Conservation (phyloP, 106 monocot genomes). For the Dioscorea zingiberensis region DNA sequence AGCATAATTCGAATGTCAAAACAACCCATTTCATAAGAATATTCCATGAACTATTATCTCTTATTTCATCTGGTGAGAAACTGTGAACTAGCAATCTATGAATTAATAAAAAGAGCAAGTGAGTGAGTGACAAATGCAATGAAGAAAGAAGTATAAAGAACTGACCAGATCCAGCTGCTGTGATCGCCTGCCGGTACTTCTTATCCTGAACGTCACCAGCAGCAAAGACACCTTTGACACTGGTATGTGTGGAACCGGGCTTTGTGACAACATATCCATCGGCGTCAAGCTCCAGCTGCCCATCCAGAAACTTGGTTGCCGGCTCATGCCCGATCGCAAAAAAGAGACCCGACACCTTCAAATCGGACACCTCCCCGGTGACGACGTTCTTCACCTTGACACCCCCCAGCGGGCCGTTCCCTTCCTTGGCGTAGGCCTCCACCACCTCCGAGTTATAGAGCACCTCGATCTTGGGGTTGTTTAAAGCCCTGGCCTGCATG, state of each 20-base stretch:
- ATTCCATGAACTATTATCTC: too few relatives aligned
- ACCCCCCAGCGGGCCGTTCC: constrained; percentile 51
- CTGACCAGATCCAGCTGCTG: constrained; percentile 93
- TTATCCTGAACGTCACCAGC: constrained; percentile 98
- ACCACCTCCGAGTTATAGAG: constrained; percentile 75
- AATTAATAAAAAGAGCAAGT: too few relatives aligned
- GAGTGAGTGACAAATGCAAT: too few relatives aligned
- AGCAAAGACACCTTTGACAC: constrained; percentile 90
- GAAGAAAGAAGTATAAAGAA: not conserved
- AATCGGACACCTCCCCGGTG: constrained; percentile 48
- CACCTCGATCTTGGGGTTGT: constrained; percentile 84
- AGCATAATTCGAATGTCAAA: too few relatives aligned
- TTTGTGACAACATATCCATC: constrained; percentile 90
- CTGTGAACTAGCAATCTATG: too few relatives aligned
- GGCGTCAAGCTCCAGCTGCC: constrained; percentile 79
- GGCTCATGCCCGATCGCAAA: constrained; percentile 98
- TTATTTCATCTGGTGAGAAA: too few relatives aligned
- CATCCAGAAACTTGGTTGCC: constrained; percentile 75
- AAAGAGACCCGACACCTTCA: constrained; percentile 76
- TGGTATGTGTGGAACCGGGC: constrained; percentile 76
- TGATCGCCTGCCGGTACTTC: constrained; percentile 93
- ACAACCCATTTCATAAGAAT: too few relatives aligned
- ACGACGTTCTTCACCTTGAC: constrained; percentile 68
- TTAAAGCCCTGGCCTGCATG: constrained; percentile 78
- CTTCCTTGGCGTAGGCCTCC: constrained; percentile 58